Conservation (phyloP, 768 basidiomycete genomes). For the Podaxis carcinomalis region DNA sequence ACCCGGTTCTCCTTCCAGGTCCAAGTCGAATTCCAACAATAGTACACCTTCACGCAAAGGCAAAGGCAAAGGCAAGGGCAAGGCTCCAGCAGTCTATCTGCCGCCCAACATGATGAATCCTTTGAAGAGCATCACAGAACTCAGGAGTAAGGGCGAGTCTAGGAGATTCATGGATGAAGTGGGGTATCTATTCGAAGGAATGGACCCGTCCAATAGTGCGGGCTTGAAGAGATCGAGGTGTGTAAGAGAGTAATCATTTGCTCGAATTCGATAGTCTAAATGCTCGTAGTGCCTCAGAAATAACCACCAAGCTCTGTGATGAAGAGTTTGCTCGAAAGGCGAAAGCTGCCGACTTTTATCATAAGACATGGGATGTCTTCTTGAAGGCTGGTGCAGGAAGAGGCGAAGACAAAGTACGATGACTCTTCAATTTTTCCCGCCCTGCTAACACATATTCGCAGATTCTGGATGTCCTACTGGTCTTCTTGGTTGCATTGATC, state of each 20-base stretch:
- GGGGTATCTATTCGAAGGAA: slow-evolving; percentile 81
- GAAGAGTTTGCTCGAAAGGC: slow-evolving; percentile 75
- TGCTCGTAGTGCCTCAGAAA: slow-evolving; percentile 64
- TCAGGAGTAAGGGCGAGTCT: slow-evolving; percentile 76
- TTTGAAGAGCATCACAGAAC: slow-evolving; percentile 74
- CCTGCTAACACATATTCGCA: slow-evolving; percentile 20
- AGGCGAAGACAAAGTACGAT: slow-evolving; percentile 48
- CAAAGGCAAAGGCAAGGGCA: slow-evolving; percentile 13
- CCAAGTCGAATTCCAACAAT: slow-evolving; percentile 1
- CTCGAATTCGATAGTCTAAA: neutral
- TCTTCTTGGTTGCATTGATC: slow-evolving; percentile 59
- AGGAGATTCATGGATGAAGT: slow-evolving; percentile 80
- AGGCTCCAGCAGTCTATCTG: slow-evolving; percentile 24
- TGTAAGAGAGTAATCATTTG: slow-evolving; percentile 2
- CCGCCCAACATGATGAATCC: slow-evolving; percentile 66
- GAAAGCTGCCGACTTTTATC: slow-evolving; percentile 70
- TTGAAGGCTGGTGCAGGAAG: slow-evolving; percentile 52
- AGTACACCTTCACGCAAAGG: slow-evolving; percentile 5
- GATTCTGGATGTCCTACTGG: slow-evolving; percentile 62
- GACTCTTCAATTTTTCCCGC: neutral
- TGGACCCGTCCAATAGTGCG: slow-evolving; percentile 47
- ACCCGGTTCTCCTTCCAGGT: neutral
- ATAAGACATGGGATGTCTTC: slow-evolving; percentile 66
- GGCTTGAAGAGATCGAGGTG: slow-evolving; percentile 69
- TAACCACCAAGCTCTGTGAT: slow-evolving; percentile 71